A percentile compares a stretch with the other conserved stretches of the same genome.
Conservation (phyloP, 2,329 filamentous ascomycete species). For the Helicocarpus griseus region DNA sequence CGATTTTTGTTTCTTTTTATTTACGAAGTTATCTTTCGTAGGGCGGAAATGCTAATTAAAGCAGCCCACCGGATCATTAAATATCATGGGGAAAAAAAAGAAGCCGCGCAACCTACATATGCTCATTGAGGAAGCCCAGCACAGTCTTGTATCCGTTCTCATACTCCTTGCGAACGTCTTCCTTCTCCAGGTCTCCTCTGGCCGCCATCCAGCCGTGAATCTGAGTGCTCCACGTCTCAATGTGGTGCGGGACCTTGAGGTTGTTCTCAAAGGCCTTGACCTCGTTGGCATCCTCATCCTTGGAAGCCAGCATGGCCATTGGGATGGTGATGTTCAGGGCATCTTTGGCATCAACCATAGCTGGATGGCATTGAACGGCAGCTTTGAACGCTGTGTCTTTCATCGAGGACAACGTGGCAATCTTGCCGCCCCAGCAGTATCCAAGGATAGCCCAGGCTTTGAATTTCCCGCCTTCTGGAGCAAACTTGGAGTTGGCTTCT, state of each 20-base stretch:
- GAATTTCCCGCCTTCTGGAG: constrained; percentile 29
- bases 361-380: constrained; percentile 43
- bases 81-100: background rate
- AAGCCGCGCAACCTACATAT: constrained; percentile 15
- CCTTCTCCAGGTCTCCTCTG: constrained; percentile 19
- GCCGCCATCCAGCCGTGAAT: constrained; percentile 28
- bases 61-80: background rate
- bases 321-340: constrained; percentile 44
- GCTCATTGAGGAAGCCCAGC: constrained; percentile 20
- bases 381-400: constrained; percentile 43
- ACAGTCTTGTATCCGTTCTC: constrained; percentile 24
- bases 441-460: constrained; percentile 51
- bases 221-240: constrained; percentile 25
- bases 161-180: constrained; percentile 22
- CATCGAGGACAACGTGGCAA: constrained; percentile 42
- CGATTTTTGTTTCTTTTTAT: background rate
- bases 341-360: constrained; percentile 47
- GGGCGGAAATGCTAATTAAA: background rate
- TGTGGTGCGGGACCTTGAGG: constrained; percentile 18
- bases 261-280: constrained; percentile 21
- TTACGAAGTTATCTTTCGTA: background rate
- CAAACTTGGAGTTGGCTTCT: constrained; percentile 43
- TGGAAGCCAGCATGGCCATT: constrained; percentile 43
- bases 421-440: constrained; percentile 45
- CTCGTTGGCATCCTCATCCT: constrained; percentile 42